These are phyloP conservation scores for Kwoniella sp. DNA, from an alignment of 768 basidiomycete species.

Conservation along the genomic window DNA sequence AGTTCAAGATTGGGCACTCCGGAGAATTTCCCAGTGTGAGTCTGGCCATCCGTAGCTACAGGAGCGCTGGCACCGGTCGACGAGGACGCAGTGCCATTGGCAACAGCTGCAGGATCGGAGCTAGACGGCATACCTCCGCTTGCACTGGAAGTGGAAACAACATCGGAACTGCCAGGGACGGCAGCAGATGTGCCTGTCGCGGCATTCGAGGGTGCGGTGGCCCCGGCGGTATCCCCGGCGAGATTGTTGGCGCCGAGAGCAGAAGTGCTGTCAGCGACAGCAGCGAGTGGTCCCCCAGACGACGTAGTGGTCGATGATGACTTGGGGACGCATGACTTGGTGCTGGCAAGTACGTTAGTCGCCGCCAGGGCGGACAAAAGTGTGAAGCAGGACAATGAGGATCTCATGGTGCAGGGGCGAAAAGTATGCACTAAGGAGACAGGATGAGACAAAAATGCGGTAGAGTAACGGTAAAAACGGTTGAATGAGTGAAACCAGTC, in stretches of 20 bases:
- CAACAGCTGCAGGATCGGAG: too few species aligned
- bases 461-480: not conserved
- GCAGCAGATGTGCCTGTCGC: not conserved
- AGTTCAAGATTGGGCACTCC: not conserved
- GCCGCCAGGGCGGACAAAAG: not conserved
- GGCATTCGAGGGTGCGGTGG: not conserved
- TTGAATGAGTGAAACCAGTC: conserved; percentile 1
- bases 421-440: too few species aligned
- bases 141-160: not conserved
- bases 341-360: not conserved
- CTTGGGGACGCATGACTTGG: not conserved
- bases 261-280: not conserved
- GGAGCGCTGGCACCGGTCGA: not conserved
- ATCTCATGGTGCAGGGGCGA: not conserved
- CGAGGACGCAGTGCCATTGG: not conserved
- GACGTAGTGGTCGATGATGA: not conserved
- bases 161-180: not conserved
- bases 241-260: not conserved
- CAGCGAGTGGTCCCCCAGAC: not conserved
- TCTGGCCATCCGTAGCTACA: not conserved
- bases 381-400: not conserved
- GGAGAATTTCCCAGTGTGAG: not conserved
- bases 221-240: not conserved
- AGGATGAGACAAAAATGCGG: too few species aligned
- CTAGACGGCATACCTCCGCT: too few species aligned